These are phyloP conservation scores for Cutaneotrichosporon spelunceum DNA, from an alignment of 1,284 basidiomycete genomes.

Conservation along the genomic window DNA sequence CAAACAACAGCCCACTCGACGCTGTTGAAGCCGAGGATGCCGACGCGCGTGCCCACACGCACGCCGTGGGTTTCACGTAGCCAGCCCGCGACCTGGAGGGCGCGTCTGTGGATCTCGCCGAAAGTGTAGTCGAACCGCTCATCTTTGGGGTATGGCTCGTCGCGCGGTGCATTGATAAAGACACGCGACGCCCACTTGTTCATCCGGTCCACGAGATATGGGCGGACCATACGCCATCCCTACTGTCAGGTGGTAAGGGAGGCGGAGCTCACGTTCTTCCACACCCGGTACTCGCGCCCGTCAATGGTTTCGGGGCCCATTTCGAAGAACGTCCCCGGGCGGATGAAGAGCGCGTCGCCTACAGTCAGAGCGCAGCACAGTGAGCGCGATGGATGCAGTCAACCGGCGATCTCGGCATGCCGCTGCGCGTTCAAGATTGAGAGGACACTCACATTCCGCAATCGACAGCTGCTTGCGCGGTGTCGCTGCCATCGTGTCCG, in stretches of 20 bases:
- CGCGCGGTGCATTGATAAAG: constrained; percentile 37
- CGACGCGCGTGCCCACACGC: constrained; percentile 33
- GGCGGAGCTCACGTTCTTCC: constrained; percentile 15
- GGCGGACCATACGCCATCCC: constrained; percentile 36
- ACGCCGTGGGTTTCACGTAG: constrained; percentile 32
- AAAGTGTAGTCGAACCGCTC: constrained; percentile 30
- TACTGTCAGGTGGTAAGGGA: constrained; percentile 6
- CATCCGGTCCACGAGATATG: constrained; percentile 30
- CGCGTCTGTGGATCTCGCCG: constrained; percentile 28
- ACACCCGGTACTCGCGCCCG: constrained; percentile 15
- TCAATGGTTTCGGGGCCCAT: constrained; percentile 14
- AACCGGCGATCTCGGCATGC: no score
- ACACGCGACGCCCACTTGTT: constrained; percentile 26
- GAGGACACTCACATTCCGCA: constrained; percentile 9
- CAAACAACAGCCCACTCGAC: constrained; percentile 21
- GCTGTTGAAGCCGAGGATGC: constrained; percentile 40
- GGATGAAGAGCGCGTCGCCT: constrained; percentile 15
- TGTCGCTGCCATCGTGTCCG: background rate
- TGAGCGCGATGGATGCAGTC: background rate
- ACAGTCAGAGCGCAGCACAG: background rate
- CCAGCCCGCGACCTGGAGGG: constrained; percentile 34
- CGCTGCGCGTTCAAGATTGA: no score
- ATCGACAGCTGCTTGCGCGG: constrained; percentile 5
- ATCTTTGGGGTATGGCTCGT: constrained; percentile 10
- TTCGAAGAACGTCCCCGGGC: constrained; percentile 18